Evolutionary conservation across 805 yeast species (phyloP).

Genomic region (Wickerhamomyces bovis): DNA sequence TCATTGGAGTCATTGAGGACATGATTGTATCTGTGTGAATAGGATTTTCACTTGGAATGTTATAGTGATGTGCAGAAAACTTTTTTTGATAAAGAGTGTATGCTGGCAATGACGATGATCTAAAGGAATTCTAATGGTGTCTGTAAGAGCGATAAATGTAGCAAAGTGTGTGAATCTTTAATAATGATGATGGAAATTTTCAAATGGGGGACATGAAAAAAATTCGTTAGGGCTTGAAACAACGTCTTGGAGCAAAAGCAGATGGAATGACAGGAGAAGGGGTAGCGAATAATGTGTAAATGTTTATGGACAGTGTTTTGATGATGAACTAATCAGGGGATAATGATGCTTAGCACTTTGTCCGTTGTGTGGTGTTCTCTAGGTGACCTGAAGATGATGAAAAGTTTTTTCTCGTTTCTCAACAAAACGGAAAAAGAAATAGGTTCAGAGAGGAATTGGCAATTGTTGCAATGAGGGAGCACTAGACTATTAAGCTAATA

Average conservation of each 20-base stretch:
- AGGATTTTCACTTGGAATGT: not conserved
- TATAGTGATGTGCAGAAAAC: not conserved
- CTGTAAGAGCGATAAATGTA: not conserved
- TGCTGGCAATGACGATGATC: not conserved
- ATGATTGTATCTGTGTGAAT: slow-evolving; percentile 1
- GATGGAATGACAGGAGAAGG: not conserved
- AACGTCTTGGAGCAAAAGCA: not conserved
- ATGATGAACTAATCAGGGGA: not conserved
- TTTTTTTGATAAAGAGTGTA: not conserved
- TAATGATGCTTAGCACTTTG: not conserved
- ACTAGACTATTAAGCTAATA: not conserved
- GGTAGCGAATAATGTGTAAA: not conserved
- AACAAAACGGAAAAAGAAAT: not conserved
- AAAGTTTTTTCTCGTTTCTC: not conserved
- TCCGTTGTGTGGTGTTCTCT: not conserved
- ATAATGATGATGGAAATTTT: not conserved
- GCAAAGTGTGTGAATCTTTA: not conserved
- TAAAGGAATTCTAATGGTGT: not conserved
- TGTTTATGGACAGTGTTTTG: not conserved
- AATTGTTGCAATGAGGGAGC: not conserved
- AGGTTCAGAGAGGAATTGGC: not conserved
- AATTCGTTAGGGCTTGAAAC: not conserved
- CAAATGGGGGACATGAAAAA: not conserved
- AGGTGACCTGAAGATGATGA: not conserved
- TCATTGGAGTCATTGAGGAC: slow-evolving; percentile 18